Evolutionary conservation across 2,329 filamentous ascomycete genomes (phyloP).

Genomic region (Trichoderma simmonsii): DNA sequence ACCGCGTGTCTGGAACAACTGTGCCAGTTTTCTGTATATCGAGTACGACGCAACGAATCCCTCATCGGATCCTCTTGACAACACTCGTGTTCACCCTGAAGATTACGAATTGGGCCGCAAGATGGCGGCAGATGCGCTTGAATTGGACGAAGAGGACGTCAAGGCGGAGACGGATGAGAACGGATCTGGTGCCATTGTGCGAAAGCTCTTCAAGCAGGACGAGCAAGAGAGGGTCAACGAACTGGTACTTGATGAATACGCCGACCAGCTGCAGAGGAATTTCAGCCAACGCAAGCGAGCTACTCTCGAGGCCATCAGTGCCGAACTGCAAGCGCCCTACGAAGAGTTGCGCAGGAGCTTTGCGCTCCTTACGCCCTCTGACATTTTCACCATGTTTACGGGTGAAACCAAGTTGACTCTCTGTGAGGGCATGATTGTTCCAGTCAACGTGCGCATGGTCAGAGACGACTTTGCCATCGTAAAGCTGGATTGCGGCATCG

Average conservation of each 20-base stretch:
- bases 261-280: conserved; percentile 88
- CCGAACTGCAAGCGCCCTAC: conserved; percentile 87
- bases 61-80: conserved; percentile 87
- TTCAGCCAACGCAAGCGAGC: conserved; percentile 93
- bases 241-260: conserved; percentile 92
- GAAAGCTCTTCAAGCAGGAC: conserved; percentile 91
- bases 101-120: conserved; percentile 98
- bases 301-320: conserved; percentile 92
- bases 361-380: conserved; percentile 63
- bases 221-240: conserved; percentile 95
- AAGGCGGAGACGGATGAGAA: conserved; percentile 91
- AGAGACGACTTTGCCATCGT: conserved; percentile 92
- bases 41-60: conserved; percentile 80
- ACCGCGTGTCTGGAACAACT: conserved; percentile 92
- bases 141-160: conserved; percentile 96
- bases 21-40: conserved; percentile 90
- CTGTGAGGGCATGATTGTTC: conserved; percentile 85
- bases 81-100: conserved; percentile 95
- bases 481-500: conserved; percentile 89
- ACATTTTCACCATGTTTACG: conserved; percentile 95
- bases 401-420: conserved; percentile 85
- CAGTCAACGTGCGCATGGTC: conserved; percentile 81
- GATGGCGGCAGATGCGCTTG: conserved; percentile 95
- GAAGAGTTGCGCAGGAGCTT: conserved; percentile 89
- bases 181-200: conserved; percentile 83